phyloP scores from a whole-genome alignment of 108 stramenopile genomes.

The Pseudonitzschia delicatissima region DNA sequence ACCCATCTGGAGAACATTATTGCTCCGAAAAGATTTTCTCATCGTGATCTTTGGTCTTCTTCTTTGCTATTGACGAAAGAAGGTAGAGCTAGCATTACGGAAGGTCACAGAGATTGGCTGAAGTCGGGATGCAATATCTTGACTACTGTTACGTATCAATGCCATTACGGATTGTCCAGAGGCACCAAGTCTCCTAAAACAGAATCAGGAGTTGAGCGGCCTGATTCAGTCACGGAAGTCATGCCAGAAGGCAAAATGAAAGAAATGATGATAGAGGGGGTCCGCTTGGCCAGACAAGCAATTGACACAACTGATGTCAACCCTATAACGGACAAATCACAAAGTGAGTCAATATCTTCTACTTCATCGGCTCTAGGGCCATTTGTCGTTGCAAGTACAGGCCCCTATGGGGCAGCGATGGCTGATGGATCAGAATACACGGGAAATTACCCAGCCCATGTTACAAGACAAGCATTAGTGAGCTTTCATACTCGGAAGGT shows the following conservation, averaged over 20 bases:
- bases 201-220: too few relatives aligned
- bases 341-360: neutral
- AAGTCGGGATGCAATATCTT: constrained; percentile 45
- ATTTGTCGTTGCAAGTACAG: constrained; percentile 49
- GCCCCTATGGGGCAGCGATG: constrained; percentile 56
- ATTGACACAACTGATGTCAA: neutral
- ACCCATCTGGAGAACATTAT: constrained; percentile 43
- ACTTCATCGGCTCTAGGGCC: neutral
- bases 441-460: constrained; percentile 36
- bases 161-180: constrained; percentile 38
- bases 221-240: neutral
- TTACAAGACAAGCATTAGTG: constrained; percentile 20
- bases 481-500: constrained; percentile 50
- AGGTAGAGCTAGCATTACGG: constrained; percentile 30
- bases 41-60: constrained; percentile 55
- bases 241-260: constrained; percentile 22
- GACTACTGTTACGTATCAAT: constrained; percentile 69
- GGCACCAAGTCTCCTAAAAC: too few relatives aligned
- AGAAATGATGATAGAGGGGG: constrained; percentile 33
- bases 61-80: constrained; percentile 36
- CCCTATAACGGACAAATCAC: neutral
- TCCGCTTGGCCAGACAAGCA: constrained; percentile 39
- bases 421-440: constrained; percentile 66
- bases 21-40: constrained; percentile 19
- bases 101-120: constrained; percentile 55